Conservation (phyloP, 73 alveolate genomes). For the Effrenium voratum region DNA sequence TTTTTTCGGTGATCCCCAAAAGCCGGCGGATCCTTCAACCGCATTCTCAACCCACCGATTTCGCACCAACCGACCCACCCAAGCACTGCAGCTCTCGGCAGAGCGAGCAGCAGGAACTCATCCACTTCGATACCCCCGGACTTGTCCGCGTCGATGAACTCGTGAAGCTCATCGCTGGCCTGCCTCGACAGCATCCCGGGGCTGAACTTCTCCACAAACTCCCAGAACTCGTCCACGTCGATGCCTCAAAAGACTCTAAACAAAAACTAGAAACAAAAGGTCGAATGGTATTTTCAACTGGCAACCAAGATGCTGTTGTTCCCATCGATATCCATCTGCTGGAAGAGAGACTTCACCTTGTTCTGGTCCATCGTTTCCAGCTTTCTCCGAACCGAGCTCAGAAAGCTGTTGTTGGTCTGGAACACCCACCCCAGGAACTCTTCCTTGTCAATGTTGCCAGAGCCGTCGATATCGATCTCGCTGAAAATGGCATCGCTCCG, state of each 20-base stretch:
- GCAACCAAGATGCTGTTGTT: background rate
- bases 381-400: slow-evolving; percentile 22
- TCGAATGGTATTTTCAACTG: background rate
- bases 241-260: background rate
- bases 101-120: too few relatives aligned
- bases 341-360: slow-evolving; percentile 30
- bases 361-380: slow-evolving; percentile 2
- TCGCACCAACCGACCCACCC: too few relatives aligned
- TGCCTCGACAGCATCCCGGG: slow-evolving; percentile 39
- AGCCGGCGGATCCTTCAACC: too few relatives aligned
- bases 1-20: too few relatives aligned
- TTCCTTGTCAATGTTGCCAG: slow-evolving; percentile 18
- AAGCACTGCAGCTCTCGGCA: too few relatives aligned
- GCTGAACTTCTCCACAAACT: slow-evolving; percentile 34
- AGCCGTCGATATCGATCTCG: slow-evolving; percentile 39
- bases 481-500: slow-evolving; percentile 15
- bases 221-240: slow-evolving; percentile 1
- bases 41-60: too few relatives aligned
- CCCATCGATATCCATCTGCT: slow-evolving; percentile 25
- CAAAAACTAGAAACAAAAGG: too few relatives aligned
- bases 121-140: slow-evolving; percentile 29
- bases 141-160: slow-evolving; percentile 13
- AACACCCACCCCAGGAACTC: slow-evolving; percentile 47
- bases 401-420: slow-evolving; percentile 54
- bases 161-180: slow-evolving; percentile 35